These are phyloP conservation scores for Lonicera japonica DNA, from an alignment of 129 eudicot genomes.

Conservation along the genomic window DNA sequence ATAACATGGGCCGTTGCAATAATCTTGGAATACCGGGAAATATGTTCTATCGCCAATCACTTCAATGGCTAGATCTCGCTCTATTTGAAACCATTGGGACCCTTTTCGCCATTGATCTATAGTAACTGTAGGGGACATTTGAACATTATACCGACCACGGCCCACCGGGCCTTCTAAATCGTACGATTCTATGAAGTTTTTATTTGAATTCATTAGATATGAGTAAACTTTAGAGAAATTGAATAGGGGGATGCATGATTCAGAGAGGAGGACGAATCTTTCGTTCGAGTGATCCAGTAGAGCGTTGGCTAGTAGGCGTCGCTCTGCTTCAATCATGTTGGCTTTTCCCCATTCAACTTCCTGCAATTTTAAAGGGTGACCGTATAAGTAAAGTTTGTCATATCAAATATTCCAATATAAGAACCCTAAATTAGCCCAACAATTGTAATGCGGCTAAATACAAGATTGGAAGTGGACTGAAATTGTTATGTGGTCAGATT, in stretches of 20 bases:
- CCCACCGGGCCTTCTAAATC: constrained; percentile 60
- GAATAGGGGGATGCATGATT: constrained; percentile 78
- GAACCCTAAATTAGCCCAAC: not conserved
- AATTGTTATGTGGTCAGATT: no score
- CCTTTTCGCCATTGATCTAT: constrained; percentile 84
- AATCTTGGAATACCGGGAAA: constrained; percentile 51
- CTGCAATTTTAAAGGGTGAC: constrained; percentile 16
- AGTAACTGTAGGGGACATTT: constrained; percentile 48
- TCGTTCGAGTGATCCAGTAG: constrained; percentile 77
- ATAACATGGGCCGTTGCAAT: constrained; percentile 59
- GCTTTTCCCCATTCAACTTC: constrained; percentile 74
- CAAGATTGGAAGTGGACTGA: no score
- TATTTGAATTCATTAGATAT: constrained; percentile 55
- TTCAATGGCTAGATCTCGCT: constrained; percentile 51
- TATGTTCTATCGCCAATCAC: constrained; percentile 53
- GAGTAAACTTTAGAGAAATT: constrained; percentile 72
- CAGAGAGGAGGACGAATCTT: constrained; percentile 73
- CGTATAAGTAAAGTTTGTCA: not conserved
- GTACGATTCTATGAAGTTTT: constrained; percentile 61
- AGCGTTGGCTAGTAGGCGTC: constrained; percentile 76
- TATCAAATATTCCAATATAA: no score
- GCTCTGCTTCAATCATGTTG: constrained; percentile 87
- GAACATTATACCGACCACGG: constrained; percentile 58
- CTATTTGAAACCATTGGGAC: constrained; percentile 82
- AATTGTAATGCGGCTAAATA: no score